A percentile compares a stretch with the other conserved stretches of the same genome.
Evolutionary conservation across 768 basidiomycete species (phyloP).

Genomic region (Dioszegia crocea): DNA sequence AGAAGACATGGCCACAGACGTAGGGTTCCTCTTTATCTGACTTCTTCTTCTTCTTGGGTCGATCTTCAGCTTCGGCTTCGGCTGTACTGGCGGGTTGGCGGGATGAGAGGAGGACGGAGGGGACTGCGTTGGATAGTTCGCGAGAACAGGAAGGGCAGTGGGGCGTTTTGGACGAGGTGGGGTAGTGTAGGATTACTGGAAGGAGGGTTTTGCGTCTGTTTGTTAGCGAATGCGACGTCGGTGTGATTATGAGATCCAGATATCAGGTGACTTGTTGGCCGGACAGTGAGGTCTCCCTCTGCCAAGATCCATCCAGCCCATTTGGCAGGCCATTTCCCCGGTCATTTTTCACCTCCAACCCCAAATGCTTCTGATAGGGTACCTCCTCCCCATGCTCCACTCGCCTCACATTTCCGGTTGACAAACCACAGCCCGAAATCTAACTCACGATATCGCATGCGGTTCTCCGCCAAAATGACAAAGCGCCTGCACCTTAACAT

Average conservation of each 20-base stretch:
- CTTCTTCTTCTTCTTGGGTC: conserved; percentile 35
- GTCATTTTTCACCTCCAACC: too few species aligned
- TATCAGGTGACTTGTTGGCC: too few species aligned
- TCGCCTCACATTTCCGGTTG: not conserved
- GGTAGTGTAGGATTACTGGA: conserved; percentile 71
- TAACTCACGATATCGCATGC: conserved; percentile 70
- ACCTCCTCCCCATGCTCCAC: not conserved
- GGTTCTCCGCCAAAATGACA: conserved; percentile 70
- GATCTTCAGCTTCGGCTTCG: conserved; percentile 9
- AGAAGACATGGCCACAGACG: conserved; percentile 80
- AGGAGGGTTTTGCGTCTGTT: conserved; percentile 74
- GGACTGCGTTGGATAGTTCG: conserved; percentile 61
- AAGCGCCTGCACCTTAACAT: conserved; percentile 80
- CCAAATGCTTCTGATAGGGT: too few species aligned
- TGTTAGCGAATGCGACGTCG: not conserved
- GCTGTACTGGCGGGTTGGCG: conserved; percentile 19
- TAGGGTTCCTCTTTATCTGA: conserved; percentile 35
- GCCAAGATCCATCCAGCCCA: too few species aligned
- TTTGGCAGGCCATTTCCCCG: too few species aligned
- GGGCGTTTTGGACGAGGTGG: conserved; percentile 35
- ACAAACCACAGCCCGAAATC: not conserved
- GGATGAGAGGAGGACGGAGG: conserved; percentile 79
- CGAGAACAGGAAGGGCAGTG: conserved; percentile 52
- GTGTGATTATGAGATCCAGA: not conserved
- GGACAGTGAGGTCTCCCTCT: too few species aligned